These are phyloP conservation scores for Leishmania tarentolae DNA, from an alignment of 208 protist species.

Conservation along the genomic window DNA sequence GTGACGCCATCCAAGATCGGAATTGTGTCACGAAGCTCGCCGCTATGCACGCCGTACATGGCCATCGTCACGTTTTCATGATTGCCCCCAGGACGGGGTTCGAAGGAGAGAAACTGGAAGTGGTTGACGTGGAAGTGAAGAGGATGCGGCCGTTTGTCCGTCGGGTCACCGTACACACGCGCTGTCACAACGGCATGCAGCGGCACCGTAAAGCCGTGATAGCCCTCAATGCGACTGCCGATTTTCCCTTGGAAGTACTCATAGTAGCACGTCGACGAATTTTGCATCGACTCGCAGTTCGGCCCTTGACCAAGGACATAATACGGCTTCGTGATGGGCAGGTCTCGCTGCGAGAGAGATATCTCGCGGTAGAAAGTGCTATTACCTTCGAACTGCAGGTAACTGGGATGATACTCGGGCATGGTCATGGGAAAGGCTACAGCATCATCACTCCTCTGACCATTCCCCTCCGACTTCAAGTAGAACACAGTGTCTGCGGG, in stretches of 20 bases:
- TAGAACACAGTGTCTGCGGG: conserved; percentile 56
- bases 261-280: conserved; percentile 65
- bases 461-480: conserved; percentile 29
- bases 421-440: conserved; percentile 49
- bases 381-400: conserved; percentile 38
- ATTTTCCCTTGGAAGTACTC: conserved; percentile 67
- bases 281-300: conserved; percentile 61
- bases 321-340: conserved; percentile 42
- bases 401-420: conserved; percentile 46
- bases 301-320: conserved; percentile 77
- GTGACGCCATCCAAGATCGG: conserved; percentile 87
- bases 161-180: conserved; percentile 72
- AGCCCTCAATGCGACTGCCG: conserved; percentile 28
- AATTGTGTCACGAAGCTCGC: conserved; percentile 83
- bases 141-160: conserved; percentile 71
- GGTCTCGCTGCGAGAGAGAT: conserved; percentile 63
- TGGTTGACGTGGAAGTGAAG: conserved; percentile 90
- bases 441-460: not conserved
- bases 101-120: conserved; percentile 79
- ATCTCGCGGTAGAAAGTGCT: conserved; percentile 45
- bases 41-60: conserved; percentile 64
- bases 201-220: conserved; percentile 75
- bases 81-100: conserved; percentile 58
- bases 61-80: conserved; percentile 76
- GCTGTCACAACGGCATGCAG: conserved; percentile 62